Conservation (phyloP, 371 early-diverging fungal genomes). For the Mortierella sp. region DNA sequence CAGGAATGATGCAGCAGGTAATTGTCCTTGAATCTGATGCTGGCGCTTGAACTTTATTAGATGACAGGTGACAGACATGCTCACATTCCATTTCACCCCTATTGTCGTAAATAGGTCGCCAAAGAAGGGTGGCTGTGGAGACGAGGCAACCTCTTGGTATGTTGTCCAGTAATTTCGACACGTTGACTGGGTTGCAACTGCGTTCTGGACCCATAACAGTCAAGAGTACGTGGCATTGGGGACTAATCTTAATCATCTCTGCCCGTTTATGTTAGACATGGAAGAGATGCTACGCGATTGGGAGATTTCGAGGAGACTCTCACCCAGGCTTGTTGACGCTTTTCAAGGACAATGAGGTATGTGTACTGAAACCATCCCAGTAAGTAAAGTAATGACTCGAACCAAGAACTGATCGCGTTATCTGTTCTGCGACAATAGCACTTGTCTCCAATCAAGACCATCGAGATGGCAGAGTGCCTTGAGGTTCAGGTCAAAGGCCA, state of each 20-base stretch:
- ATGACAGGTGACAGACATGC: no score
- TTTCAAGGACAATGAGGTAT: slow-evolving; percentile 52
- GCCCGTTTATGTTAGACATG: slow-evolving; percentile 26
- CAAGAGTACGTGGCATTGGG: no score
- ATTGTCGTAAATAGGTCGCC: slow-evolving; percentile 20
- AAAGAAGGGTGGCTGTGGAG: slow-evolving; percentile 53
- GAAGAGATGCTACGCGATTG: slow-evolving; percentile 50
- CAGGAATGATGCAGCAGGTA: slow-evolving; percentile 20
- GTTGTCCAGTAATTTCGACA: slow-evolving; percentile 1
- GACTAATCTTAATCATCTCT: background rate
- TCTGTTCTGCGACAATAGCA: slow-evolving; percentile 18
- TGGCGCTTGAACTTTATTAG: no score
- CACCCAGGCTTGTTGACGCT: slow-evolving; percentile 47
- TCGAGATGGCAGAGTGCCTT: slow-evolving; percentile 47
- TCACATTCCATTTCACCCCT: no score
- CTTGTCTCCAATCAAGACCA: slow-evolving; percentile 44
- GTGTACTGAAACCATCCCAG: background rate
- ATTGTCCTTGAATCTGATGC: no score
- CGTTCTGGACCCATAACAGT: no score
- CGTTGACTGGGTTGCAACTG: no score
- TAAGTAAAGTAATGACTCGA: no score
- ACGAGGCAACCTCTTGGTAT: slow-evolving; percentile 44
- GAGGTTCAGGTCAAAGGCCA: slow-evolving; percentile 44
- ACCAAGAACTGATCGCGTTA: background rate
- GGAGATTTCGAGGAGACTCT: slow-evolving; percentile 34